These are phyloP conservation scores for Nevesoporus exiguus DNA, from an alignment of 768 basidiomycete genomes.

Conservation along the genomic window DNA sequence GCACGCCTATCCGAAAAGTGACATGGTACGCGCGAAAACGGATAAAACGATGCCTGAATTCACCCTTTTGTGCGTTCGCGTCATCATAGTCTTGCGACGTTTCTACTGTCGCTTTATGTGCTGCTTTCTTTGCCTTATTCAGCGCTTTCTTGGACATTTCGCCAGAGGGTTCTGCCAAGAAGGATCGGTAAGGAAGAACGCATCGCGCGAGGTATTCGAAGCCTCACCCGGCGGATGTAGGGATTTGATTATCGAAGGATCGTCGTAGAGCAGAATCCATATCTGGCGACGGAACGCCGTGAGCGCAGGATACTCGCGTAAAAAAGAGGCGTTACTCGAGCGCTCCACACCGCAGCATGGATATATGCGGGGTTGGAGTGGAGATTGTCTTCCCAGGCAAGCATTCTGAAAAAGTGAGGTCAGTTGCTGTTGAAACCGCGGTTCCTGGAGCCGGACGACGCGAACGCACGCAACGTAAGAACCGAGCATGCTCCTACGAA, in stretches of 20 bases:
- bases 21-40: slow-evolving; percentile 8
- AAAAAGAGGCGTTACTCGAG: slow-evolving; percentile 46
- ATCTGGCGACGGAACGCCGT: slow-evolving; percentile 46
- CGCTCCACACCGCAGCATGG: slow-evolving; percentile 65
- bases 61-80: slow-evolving; percentile 59
- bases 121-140: slow-evolving; percentile 84
- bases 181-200: slow-evolving; percentile 20
- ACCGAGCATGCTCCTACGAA: slow-evolving; percentile 84
- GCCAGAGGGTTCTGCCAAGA: slow-evolving; percentile 10
- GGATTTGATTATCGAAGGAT: slow-evolving; percentile 55
- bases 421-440: background rate
- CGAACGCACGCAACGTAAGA: slow-evolving; percentile 76
- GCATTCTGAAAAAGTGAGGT: slow-evolving; percentile 45
- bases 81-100: slow-evolving; percentile 36
- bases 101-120: slow-evolving; percentile 55
- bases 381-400: slow-evolving; percentile 79
- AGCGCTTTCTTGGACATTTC: slow-evolving; percentile 69
- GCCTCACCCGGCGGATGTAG: slow-evolving; percentile 36
- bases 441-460: background rate
- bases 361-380: slow-evolving; percentile 76
- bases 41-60: slow-evolving; percentile 16
- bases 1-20: slow-evolving; percentile 17
- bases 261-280: slow-evolving; percentile 67
- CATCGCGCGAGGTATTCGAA: slow-evolving; percentile 19
- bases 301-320: slow-evolving; percentile 8